Conservation (phyloP, 768 basidiomycete species). For the Suillus americanus region DNA sequence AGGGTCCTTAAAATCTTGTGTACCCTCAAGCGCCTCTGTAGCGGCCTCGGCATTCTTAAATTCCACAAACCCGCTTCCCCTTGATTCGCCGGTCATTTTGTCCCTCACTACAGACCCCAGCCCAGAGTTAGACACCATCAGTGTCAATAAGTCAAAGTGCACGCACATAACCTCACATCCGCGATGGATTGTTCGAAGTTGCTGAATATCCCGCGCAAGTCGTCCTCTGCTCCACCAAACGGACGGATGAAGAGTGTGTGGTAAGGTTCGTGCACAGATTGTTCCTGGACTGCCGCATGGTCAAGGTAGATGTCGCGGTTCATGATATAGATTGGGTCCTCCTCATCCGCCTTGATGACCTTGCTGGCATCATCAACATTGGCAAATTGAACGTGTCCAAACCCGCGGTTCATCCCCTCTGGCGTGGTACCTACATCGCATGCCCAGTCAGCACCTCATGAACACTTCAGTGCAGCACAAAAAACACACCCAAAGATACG, state of each 20-base stretch:
- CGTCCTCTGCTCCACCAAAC: slow-evolving; percentile 27
- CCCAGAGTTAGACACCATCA: not conserved
- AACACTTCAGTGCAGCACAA: not conserved
- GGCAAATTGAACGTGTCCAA: slow-evolving; percentile 45
- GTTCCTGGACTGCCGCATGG: slow-evolving; percentile 30
- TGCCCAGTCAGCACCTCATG: not conserved
- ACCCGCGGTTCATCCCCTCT: slow-evolving; percentile 42
- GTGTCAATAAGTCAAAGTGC: slow-evolving; percentile 12
- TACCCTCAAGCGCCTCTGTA: slow-evolving; percentile 43
- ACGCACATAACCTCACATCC: slow-evolving; percentile 33
- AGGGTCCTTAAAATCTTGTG: slow-evolving; percentile 30
- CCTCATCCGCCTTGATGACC: slow-evolving; percentile 33
- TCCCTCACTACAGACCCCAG: slow-evolving; percentile 29
- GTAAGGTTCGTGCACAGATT: slow-evolving; percentile 16
- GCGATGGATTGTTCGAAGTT: slow-evolving; percentile 11
- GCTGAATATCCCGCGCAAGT: slow-evolving; percentile 28
- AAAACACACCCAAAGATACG: slow-evolving; percentile 41
- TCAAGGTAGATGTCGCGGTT: slow-evolving; percentile 46
- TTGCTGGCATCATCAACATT: slow-evolving; percentile 35
- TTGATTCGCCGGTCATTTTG: slow-evolving; percentile 28
- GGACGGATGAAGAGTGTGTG: slow-evolving; percentile 31
- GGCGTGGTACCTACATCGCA: slow-evolving; percentile 20
- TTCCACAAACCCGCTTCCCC: slow-evolving; percentile 51
- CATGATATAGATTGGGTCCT: slow-evolving; percentile 49
- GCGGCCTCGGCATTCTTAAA: slow-evolving; percentile 48